These are phyloP conservation scores for Manihot esculenta DNA, from an alignment of 441 rosid genomes.

Conservation along the genomic window DNA sequence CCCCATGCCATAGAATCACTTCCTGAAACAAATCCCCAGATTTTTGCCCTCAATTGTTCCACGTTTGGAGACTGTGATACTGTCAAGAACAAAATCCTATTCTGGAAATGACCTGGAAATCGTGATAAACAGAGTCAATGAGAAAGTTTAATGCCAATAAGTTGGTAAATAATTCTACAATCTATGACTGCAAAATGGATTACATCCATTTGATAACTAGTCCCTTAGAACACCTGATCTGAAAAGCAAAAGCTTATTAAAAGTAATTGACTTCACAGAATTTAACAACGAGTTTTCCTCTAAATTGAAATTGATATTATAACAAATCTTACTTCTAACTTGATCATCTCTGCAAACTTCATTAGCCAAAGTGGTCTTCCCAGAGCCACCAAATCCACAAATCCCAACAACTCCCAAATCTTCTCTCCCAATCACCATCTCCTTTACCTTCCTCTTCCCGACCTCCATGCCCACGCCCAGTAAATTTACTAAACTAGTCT, in stretches of 20 bases:
- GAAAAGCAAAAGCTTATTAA: too few relatives aligned
- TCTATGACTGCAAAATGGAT: not conserved
- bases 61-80: slow-evolving; percentile 83
- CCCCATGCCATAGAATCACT: slow-evolving; percentile 21
- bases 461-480: slow-evolving; percentile 50
- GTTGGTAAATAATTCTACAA: not conserved
- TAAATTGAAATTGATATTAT: not conserved
- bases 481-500: slow-evolving; percentile 33
- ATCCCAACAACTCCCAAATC: slow-evolving; percentile 50
- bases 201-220: not conserved
- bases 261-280: too few relatives aligned
- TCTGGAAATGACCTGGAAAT: slow-evolving; percentile 50
- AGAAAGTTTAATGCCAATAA: not conserved
- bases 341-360: slow-evolving; percentile 58
- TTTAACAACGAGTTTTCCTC: too few relatives aligned
- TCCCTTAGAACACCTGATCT: not conserved
- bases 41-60: slow-evolving; percentile 41
- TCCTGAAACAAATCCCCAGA: slow-evolving; percentile 46
- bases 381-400: slow-evolving; percentile 82
- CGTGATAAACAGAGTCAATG: not conserved
- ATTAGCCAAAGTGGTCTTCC: slow-evolving; percentile 80
- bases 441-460: slow-evolving; percentile 71
- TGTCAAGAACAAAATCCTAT: slow-evolving; percentile 57
- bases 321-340: slow-evolving; percentile 54
- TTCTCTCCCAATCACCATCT: slow-evolving; percentile 51